phyloP scores from a whole-genome alignment of 2,329 filamentous ascomycete genomes.

The Verticillium alfalfae region DNA sequence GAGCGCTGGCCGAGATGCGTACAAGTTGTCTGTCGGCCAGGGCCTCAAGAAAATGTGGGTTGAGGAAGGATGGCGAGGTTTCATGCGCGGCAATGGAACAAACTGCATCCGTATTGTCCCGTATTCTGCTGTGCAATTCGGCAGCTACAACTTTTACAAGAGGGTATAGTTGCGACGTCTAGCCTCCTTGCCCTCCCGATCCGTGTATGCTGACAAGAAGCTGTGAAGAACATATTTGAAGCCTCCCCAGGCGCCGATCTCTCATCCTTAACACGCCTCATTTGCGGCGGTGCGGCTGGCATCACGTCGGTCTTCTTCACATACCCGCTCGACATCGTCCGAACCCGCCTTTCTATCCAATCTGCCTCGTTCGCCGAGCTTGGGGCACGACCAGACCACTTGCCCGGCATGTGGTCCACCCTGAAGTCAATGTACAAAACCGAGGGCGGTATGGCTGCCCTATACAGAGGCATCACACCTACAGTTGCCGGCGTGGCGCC shows the following conservation, averaged over 20 bases:
- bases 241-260: constrained; percentile 68
- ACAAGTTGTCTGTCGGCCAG: constrained; percentile 86
- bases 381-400: constrained; percentile 54
- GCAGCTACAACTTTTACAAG: constrained; percentile 97
- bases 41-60: constrained; percentile 92
- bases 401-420: constrained; percentile 91
- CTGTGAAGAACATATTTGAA: constrained; percentile 65
- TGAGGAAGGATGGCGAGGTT: constrained; percentile 94
- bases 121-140: constrained; percentile 97
- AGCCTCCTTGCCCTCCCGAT: neutral
- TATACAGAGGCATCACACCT: constrained; percentile 93
- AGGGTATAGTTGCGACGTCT: constrained; percentile 50
- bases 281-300: constrained; percentile 88
- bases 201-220: neutral
- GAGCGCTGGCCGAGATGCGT: constrained; percentile 83
- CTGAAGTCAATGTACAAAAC: constrained; percentile 80
- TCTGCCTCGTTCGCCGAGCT: constrained; percentile 89
- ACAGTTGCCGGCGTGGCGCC: constrained; percentile 94
- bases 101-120: constrained; percentile 98
- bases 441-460: constrained; percentile 76
- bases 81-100: constrained; percentile 96
- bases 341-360: constrained; percentile 93
- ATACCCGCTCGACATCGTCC: constrained; percentile 95
- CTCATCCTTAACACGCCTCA: constrained; percentile 65
- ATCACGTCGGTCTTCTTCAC: constrained; percentile 94